Conservation (phyloP, 768 basidiomycete genomes). For the Suillus discolor region DNA sequence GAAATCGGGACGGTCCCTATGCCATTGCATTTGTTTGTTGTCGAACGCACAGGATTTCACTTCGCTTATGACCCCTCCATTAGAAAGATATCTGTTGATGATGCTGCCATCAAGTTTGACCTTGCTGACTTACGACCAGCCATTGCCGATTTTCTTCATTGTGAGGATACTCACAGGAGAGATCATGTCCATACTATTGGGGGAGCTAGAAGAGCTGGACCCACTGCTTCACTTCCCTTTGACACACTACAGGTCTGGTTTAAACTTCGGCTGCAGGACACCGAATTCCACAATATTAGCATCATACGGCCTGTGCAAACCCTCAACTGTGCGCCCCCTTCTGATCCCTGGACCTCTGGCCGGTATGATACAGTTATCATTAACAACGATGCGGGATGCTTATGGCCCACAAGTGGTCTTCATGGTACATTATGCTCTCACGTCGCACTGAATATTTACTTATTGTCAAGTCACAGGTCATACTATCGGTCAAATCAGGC, state of each 20-base stretch:
- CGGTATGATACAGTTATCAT: conserved; percentile 4
- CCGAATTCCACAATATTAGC: background rate
- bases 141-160: too few relatives aligned
- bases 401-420: conserved; percentile 8
- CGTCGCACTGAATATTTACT: background rate
- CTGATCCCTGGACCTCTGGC: conserved; percentile 1
- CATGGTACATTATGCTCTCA: background rate
- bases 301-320: conserved; percentile 1
- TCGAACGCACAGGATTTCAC: conserved; percentile 24
- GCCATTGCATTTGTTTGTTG: conserved; percentile 19
- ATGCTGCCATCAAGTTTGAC: conserved; percentile 16
- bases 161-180: too few relatives aligned
- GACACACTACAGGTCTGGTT: conserved; percentile 25
- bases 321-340: background rate
- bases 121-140: conserved; percentile 18
- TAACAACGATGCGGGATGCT: background rate
- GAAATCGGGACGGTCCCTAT: background rate
- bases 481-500: conserved; percentile 3
- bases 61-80: conserved; percentile 25
- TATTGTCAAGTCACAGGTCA: background rate
- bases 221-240: background rate
- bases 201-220: background rate
- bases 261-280: conserved; percentile 16
- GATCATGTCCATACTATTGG: background rate
- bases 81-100: conserved; percentile 22